Base-by-base conservation (phyloP, 768 basidiomycete genomes). In the Panaeolus papilionaceus region DNA sequence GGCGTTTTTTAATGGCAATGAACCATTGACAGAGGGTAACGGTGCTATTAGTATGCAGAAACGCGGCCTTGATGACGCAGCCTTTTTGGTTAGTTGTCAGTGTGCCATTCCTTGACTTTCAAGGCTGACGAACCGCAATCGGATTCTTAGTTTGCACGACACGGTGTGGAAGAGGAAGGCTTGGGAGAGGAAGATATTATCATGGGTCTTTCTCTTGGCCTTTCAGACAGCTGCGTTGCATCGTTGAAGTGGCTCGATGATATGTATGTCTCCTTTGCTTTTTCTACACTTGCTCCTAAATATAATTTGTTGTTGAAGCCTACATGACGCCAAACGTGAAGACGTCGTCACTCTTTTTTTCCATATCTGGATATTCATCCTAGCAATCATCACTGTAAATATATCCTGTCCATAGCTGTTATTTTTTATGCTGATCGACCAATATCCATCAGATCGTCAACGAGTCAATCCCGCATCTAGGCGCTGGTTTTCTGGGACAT, bases 401-500 rank as follows among this genome's bases (percentile, higher is more conserved):
- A 28, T 12, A 6, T 16, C 18, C 14, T 18, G 14, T 18, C 12
- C 11, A 16, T 16, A 1, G 42, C 42, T 18, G 16, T 44, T 18
- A 44, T 18, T 16, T 44, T 44, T 44, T 9, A 18, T 18, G 42
- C 42, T 44, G 42, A 44, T 44, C 14, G 5, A 44, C 12, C 26
- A 28, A 58, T 33, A 16, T n/a, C 54, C 9, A 58, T 33, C 26
- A 28, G 86, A 77, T 88, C 49, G 66, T 86, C 61, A 82, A 80
- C 64, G 85, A 87, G 71, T 86, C 85, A 0, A 78, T 85, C 42
- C 86, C 87, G 6, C 85, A 86, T 69, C 76, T 88, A 47, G 81
- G 79, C 2, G 84, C 85, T 38, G 80, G 81, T 2, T 67, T 88
- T 10, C 78, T 77, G 23, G 85, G 83, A 4, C 86, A 86, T 67